Conservation (phyloP, 164 flowering plant species). For the Liquidambar formosana region DNA sequence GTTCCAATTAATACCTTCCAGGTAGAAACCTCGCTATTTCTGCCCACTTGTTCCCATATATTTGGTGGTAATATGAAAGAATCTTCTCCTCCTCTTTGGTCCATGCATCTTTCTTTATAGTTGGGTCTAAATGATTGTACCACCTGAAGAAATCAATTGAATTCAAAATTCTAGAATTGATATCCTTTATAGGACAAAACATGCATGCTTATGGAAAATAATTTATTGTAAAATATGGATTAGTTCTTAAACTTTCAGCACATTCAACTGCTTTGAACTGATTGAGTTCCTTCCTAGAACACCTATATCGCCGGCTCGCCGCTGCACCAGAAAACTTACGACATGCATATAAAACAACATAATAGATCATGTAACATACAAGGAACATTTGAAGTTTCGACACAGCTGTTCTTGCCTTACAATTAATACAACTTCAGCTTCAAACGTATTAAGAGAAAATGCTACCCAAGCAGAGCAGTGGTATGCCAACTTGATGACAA, state of each 20-base stretch:
- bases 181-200: not conserved
- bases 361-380: too few relatives aligned
- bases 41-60: conserved; percentile 70
- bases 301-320: not conserved
- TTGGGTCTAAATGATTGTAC: conserved; percentile 68
- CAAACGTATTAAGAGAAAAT: too few relatives aligned
- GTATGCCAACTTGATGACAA: too few relatives aligned
- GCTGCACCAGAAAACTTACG: not conserved
- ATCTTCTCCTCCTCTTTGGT: conserved; percentile 50
- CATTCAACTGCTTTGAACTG: not conserved
- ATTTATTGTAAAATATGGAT: not conserved
- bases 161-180: not conserved
- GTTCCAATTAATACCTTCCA: conserved; percentile 47
- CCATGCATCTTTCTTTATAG: conserved; percentile 62
- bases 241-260: conserved; percentile 4
- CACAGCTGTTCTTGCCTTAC: too few relatives aligned
- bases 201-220: not conserved
- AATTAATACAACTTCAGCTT: too few relatives aligned
- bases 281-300: not conserved
- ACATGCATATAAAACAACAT: too few relatives aligned
- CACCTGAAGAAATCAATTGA: conserved; percentile 42
- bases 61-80: conserved; percentile 35
- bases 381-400: too few relatives aligned
- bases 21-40: conserved; percentile 60
- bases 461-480: too few relatives aligned